These are phyloP conservation scores for Ceratocystis eucalypticola DNA, from an alignment of 2,329 filamentous ascomycete species.

Conservation along the genomic window DNA sequence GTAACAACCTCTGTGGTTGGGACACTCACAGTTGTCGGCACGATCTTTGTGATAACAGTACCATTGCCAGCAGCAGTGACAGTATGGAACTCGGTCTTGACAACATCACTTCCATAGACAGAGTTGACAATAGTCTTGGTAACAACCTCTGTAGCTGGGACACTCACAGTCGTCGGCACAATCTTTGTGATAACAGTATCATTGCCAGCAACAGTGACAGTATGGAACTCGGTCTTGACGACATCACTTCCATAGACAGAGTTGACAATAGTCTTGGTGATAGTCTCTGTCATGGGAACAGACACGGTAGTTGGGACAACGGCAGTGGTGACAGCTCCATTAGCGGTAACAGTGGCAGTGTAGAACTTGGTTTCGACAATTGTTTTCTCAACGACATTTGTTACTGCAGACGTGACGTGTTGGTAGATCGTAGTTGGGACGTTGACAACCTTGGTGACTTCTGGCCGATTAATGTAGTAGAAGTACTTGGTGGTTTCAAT, in stretches of 20 bases:
- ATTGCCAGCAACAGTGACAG: not conserved
- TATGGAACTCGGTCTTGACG: not conserved
- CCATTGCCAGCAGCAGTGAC: not conserved
- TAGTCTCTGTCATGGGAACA: slow-evolving; percentile 2
- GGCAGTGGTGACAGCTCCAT: not conserved
- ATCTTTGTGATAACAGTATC: not conserved
- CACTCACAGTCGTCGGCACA: slow-evolving; percentile 1
- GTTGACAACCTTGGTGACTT: slow-evolving; percentile 5
- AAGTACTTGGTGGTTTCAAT: slow-evolving; percentile 20
- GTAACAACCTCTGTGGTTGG: slow-evolving; percentile 5
- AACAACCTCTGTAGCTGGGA: slow-evolving; percentile 5
- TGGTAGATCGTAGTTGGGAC: slow-evolving; percentile 6
- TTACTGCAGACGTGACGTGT: slow-evolving; percentile 14
- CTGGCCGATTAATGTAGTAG: slow-evolving; percentile 21
- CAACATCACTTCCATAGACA: not conserved
- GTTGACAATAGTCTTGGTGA: not conserved
- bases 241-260: not conserved
- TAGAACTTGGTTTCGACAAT: not conserved
- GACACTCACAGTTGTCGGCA: slow-evolving; percentile 6
- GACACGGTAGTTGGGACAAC: slow-evolving; percentile 4
- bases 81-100: not conserved
- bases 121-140: not conserved
- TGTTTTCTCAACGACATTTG: not conserved
- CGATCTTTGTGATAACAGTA: not conserved
- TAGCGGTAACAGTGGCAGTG: slow-evolving; percentile 3